Conservation (phyloP, 2,329 filamentous ascomycete species). For the Rhinocladiella similis region DNA sequence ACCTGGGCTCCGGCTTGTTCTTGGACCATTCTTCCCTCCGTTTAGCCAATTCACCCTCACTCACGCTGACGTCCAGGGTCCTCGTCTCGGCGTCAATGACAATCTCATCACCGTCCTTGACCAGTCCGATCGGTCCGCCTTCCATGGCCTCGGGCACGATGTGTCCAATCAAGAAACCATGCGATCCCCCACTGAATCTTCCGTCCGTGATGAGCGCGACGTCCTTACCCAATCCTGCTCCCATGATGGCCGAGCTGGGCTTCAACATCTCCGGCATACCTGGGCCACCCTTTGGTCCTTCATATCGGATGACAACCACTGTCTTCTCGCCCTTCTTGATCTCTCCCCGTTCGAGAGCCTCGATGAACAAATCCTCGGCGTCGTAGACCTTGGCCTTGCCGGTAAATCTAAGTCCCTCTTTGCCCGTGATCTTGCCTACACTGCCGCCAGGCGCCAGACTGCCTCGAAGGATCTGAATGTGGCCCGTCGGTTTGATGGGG, state of each 20-base stretch:
- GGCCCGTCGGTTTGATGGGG: constrained; percentile 70
- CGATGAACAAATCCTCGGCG: constrained; percentile 67
- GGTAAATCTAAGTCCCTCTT: constrained; percentile 67
- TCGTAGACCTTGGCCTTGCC: constrained; percentile 72
- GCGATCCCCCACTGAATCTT: constrained; percentile 76
- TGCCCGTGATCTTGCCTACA: constrained; percentile 76
- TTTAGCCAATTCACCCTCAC: constrained; percentile 62
- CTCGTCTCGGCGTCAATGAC: constrained; percentile 78
- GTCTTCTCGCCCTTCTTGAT: constrained; percentile 76
- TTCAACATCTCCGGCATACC: constrained; percentile 78
- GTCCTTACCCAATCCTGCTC: constrained; percentile 67
- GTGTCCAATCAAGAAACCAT: constrained; percentile 86
- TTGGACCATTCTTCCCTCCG: constrained; percentile 62
- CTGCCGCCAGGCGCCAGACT: constrained; percentile 68
- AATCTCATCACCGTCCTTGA: constrained; percentile 77
- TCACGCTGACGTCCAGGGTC: constrained; percentile 64
- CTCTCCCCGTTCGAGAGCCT: constrained; percentile 64
- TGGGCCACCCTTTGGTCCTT: constrained; percentile 71
- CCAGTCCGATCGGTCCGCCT: constrained; percentile 79
- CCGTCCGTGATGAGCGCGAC: constrained; percentile 73
- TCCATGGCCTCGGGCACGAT: constrained; percentile 85
- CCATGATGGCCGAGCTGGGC: constrained; percentile 71
- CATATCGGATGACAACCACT: constrained; percentile 73
- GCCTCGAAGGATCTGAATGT: constrained; percentile 72
- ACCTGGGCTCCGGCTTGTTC: constrained; percentile 56